A percentile compares a stretch with the other conserved stretches of the same genome.
Conservation (phyloP, 2,329 filamentous ascomycete species). For the Magnaporthiopsis incrustans region DNA sequence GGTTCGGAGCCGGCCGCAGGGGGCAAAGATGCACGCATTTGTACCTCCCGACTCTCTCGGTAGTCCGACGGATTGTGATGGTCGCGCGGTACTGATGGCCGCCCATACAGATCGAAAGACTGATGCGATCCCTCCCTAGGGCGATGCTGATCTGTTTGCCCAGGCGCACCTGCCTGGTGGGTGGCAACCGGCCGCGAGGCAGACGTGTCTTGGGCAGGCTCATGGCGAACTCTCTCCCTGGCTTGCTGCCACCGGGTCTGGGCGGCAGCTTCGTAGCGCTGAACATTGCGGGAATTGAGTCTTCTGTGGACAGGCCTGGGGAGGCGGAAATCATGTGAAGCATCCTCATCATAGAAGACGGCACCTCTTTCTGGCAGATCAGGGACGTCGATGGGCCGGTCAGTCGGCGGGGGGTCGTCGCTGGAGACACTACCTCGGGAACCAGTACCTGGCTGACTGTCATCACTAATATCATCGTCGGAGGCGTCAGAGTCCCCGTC, state of each 20-base stretch:
- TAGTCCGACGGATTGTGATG: background rate
- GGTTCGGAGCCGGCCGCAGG: background rate
- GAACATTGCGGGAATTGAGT: conserved; percentile 3
- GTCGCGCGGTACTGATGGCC: background rate
- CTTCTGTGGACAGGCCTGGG: conserved; percentile 1
- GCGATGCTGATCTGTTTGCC: background rate
- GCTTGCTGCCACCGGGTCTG: conserved; percentile 8
- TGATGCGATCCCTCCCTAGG: background rate
- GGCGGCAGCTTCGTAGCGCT: conserved; percentile 6
- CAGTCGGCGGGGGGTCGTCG: background rate
- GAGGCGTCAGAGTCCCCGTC: conserved; percentile 28
- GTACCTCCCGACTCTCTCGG: background rate
- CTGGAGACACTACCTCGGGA: background rate
- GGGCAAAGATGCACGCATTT: background rate
- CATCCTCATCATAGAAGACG: background rate
- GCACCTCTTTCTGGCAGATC: background rate
- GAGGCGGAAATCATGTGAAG: background rate
- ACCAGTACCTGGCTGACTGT: background rate
- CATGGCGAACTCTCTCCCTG: conserved; percentile 4
- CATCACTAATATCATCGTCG: conserved; percentile 22
- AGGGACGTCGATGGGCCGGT: background rate
- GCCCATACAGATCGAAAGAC: background rate
- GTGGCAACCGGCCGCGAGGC: background rate
- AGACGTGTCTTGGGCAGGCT: background rate
- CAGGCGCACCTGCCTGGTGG: background rate